These are phyloP conservation scores for Vigna reflexopilosa DNA, from an alignment of 306 rosid species.

Conservation along the genomic window DNA sequence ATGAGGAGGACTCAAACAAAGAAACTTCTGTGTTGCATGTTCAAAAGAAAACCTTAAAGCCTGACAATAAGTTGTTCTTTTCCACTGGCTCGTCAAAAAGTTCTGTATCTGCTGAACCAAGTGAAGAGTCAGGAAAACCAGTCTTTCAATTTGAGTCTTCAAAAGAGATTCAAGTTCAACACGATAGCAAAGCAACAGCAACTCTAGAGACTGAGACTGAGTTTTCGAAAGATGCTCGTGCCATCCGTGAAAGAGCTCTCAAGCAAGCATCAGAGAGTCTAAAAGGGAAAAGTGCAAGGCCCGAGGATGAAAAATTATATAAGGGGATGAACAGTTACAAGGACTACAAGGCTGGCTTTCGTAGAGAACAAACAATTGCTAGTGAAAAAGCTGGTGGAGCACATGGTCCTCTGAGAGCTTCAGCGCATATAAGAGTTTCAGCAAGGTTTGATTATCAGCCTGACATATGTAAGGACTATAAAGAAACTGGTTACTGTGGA, in stretches of 20 bases:
- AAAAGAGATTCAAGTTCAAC: conserved; percentile 76
- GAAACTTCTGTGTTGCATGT: conserved; percentile 50
- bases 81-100: conserved; percentile 49
- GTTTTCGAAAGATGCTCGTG: conserved; percentile 75
- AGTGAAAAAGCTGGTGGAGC: conserved; percentile 48
- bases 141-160: conserved; percentile 67
- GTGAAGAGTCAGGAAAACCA: conserved; percentile 43
- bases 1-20: conserved; percentile 45
- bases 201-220: conserved; percentile 88
- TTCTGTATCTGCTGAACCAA: conserved; percentile 40
- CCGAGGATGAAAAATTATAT: conserved; percentile 64
- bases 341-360: conserved; percentile 83
- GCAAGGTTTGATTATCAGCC: conserved; percentile 93
- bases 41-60: conserved; percentile 48
- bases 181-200: conserved; percentile 84
- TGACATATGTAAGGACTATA: conserved; percentile 88
- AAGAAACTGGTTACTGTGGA: conserved; percentile 89
- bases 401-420: conserved; percentile 93
- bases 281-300: conserved; percentile 56
- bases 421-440: conserved; percentile 86
- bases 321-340: conserved; percentile 74
- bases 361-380: conserved; percentile 81
- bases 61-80: conserved; percentile 55
- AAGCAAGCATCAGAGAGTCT: conserved; percentile 70
- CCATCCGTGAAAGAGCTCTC: conserved; percentile 79